Evolutionary conservation across 164 flowering plant genomes (phyloP).

Genomic region (Warburgia ugandensis): DNA sequence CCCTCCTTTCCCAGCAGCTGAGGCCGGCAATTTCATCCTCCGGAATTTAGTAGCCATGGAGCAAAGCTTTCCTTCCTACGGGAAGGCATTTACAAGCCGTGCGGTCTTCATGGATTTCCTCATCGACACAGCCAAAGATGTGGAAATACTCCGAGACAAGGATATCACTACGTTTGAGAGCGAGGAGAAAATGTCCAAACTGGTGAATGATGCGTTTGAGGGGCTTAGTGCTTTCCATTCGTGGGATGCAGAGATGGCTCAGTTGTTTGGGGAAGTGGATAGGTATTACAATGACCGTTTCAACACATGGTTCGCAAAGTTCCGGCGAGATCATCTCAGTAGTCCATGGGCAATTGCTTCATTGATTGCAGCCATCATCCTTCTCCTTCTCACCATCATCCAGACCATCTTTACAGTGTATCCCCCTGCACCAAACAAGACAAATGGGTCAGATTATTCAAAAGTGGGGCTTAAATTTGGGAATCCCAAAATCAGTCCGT

Average conservation of each 20-base stretch:
- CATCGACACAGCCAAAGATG: slow-evolving; percentile 19
- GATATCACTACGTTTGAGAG: slow-evolving; percentile 21
- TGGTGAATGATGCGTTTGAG: slow-evolving; percentile 19
- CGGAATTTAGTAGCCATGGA: slow-evolving; percentile 29
- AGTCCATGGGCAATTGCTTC: slow-evolving; percentile 22
- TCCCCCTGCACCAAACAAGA: no score
- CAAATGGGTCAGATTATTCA: no score
- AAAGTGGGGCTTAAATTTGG: no score
- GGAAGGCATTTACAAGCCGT: slow-evolving; percentile 20
- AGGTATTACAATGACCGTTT: slow-evolving; percentile 10
- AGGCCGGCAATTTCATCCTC: slow-evolving; percentile 17
- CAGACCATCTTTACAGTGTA: no score
- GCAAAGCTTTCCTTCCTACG: slow-evolving; percentile 13
- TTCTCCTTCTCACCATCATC: slow-evolving; percentile 12
- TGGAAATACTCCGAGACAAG: no score
- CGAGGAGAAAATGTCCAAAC: slow-evolving; percentile 19
- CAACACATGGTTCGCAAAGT: slow-evolving; percentile 7
- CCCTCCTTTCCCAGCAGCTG: slow-evolving; percentile 19
- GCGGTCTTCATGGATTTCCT: slow-evolving; percentile 24
- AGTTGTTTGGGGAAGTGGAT: slow-evolving; percentile 6
- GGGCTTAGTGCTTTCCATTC: slow-evolving; percentile 17
- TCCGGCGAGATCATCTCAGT: slow-evolving; percentile 20
- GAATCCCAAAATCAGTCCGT: no score
- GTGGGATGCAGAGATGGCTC: slow-evolving; percentile 3
- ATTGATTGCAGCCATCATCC: slow-evolving; percentile 13